A percentile compares a stretch with the other conserved stretches of the same genome.
Conservation (phyloP, 192 early-diverging fungal species). For the Coemansia pectinata region DNA sequence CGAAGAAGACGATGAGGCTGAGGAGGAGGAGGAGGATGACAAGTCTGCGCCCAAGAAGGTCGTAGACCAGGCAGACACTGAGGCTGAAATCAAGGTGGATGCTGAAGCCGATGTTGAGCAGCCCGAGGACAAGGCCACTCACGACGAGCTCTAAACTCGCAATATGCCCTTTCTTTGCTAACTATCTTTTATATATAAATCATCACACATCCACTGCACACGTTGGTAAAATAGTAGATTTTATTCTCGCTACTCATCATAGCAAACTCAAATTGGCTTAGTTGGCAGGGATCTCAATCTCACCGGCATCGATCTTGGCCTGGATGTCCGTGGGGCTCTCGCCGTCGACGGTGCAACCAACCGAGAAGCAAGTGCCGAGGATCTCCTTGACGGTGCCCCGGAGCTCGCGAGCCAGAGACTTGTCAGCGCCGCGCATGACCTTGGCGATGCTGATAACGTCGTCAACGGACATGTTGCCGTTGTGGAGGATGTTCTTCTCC, state of each 20-base stretch:
- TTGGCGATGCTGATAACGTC: constrained; percentile 95
- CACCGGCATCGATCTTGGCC: constrained; percentile 84
- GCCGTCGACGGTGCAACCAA: constrained; percentile 99
- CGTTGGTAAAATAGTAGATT: neutral
- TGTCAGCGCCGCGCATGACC: constrained; percentile 81
- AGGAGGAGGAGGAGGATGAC: constrained; percentile 31
- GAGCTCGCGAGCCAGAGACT: constrained; percentile 93
- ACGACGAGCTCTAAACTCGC: constrained; percentile 27
- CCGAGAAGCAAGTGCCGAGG: constrained; percentile 90
- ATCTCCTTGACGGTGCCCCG: constrained; percentile 96
- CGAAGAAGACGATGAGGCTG: constrained; percentile 27
- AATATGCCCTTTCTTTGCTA: constrained; percentile 1
- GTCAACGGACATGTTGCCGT: constrained; percentile 92
- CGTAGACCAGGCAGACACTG: constrained; percentile 20
- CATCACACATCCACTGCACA: neutral
- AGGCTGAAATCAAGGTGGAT: constrained; percentile 13
- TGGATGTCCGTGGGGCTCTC: constrained; percentile 86
- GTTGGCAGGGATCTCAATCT: constrained; percentile 67
- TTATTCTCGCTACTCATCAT: constrained; percentile 10
- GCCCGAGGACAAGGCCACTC: constrained; percentile 11
- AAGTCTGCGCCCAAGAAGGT: constrained; percentile 22
- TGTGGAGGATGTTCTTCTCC: constrained; percentile 99
- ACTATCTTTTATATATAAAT: neutral
- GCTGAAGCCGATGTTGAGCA: constrained; percentile 9
- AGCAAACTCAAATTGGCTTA: constrained; percentile 25